These are phyloP conservation scores for Phytophthora parvispora DNA, from an alignment of 352 stramenopile genomes.

Conservation along the genomic window DNA sequence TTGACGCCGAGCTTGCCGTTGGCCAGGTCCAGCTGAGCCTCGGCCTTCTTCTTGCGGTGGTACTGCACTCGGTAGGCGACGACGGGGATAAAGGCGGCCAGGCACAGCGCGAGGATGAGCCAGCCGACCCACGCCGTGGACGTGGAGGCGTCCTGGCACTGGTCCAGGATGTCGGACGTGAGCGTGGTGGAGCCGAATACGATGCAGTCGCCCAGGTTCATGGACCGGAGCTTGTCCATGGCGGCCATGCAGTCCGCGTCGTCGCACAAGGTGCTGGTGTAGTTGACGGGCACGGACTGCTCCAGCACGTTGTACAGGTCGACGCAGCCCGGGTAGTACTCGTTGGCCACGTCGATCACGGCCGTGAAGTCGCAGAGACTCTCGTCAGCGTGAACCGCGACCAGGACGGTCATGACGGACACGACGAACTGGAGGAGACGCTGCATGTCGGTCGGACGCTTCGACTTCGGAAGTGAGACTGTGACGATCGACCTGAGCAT, in stretches of 20 bases:
- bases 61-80: slow-evolving; percentile 15
- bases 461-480: slow-evolving; percentile 17
- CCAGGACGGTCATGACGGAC: slow-evolving; percentile 9
- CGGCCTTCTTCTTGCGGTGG: slow-evolving; percentile 7
- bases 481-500: background rate
- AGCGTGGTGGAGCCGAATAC: slow-evolving; percentile 33
- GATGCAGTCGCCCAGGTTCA: slow-evolving; percentile 41
- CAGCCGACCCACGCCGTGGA: slow-evolving; percentile 12
- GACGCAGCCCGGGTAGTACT: slow-evolving; percentile 22
- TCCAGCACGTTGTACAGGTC: slow-evolving; percentile 40
- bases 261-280: slow-evolving; percentile 26
- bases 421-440: slow-evolving; percentile 22
- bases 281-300: slow-evolving; percentile 35
- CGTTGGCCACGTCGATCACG: slow-evolving; percentile 39
- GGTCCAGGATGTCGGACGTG: slow-evolving; percentile 34
- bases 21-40: slow-evolving; percentile 19
- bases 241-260: slow-evolving; percentile 27
- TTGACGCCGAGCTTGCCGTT: slow-evolving; percentile 31
- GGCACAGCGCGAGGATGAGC: slow-evolving; percentile 6
- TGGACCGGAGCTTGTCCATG: slow-evolving; percentile 23
- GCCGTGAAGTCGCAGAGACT: slow-evolving; percentile 24
- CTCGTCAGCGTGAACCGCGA: slow-evolving; percentile 1
- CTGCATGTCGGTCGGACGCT: slow-evolving; percentile 2
- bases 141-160: slow-evolving; percentile 12
- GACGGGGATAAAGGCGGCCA: slow-evolving; percentile 20